Percentiles rank a stretch among this genome's conserved stretches.
Evolutionary conservation across 371 early-diverging fungal genomes (phyloP).

Genomic region (Mortierella sp.): DNA sequence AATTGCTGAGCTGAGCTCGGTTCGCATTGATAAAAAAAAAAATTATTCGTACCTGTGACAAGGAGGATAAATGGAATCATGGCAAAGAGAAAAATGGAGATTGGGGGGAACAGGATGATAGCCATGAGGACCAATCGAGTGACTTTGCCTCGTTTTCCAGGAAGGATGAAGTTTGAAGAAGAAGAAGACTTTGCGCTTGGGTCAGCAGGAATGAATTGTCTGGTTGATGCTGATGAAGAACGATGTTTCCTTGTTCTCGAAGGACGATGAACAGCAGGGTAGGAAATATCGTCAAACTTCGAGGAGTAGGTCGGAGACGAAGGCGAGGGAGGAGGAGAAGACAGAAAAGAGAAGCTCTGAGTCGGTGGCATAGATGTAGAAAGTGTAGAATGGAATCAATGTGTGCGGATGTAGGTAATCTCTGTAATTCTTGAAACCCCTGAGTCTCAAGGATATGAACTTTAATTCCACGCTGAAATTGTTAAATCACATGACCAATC

Average conservation of each 20-base stretch:
- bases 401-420: no score
- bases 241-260: conserved; percentile 5
- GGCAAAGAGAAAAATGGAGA: conserved; percentile 34
- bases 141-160: conserved; percentile 50
- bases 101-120: conserved; percentile 37
- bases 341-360: not conserved
- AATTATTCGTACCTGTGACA: conserved; percentile 8
- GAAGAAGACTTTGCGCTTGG: not conserved
- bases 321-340: conserved; percentile 1
- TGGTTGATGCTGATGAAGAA: not conserved
- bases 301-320: not conserved
- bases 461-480: no score
- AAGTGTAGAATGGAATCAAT: no score
- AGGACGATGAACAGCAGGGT: not conserved
- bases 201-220: conserved; percentile 3
- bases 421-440: no score
- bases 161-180: conserved; percentile 18
- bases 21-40: not conserved
- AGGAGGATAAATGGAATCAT: conserved; percentile 31
- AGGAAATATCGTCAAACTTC: not conserved
- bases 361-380: not conserved
- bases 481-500: not conserved
- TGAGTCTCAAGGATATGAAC: no score
- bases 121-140: conserved; percentile 30
- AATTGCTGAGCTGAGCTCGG: not conserved